Evolutionary conservation across 177 flowering plant genomes (phyloP).

Genomic region (Telopea speciosissima): DNA sequence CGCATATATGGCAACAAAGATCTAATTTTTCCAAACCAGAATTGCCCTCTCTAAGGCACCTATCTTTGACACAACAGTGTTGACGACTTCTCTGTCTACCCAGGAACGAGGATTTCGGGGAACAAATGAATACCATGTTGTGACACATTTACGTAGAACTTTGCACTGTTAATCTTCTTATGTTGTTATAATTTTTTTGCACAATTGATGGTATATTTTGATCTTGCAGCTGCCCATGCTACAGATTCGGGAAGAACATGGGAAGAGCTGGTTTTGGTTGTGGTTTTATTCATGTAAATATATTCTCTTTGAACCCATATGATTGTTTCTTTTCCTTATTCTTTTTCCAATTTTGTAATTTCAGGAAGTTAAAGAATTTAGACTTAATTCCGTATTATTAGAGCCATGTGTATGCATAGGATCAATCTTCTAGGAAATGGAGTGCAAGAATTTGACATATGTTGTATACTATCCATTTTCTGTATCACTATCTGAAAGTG

Average conservation of each 20-base stretch:
- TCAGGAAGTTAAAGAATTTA: neutral
- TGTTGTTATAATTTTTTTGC: neutral
- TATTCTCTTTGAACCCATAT: neutral
- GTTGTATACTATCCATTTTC: neutral
- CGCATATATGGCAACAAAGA: too few species aligned
- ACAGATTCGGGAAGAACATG: slow-evolving; percentile 93
- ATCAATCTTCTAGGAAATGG: neutral
- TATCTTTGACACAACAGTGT: neutral
- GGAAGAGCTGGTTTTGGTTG: slow-evolving; percentile 77
- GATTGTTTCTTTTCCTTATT: neutral
- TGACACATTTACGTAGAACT: too few species aligned
- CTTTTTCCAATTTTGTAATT: neutral
- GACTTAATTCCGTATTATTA: neutral
- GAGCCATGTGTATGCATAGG: neutral
- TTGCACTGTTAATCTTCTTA: neutral
- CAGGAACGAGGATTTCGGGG: too few species aligned
- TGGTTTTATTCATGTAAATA: slow-evolving; percentile 77
- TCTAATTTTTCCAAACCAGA: too few species aligned
- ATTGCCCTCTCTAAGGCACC: too few species aligned
- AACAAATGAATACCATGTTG: too few species aligned
- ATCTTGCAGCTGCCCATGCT: slow-evolving; percentile 83
- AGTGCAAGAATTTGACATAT: neutral
- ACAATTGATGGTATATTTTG: neutral
- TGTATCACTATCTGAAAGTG: neutral
- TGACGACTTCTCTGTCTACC: neutral